Conservation (phyloP, 768 basidiomycete genomes). For the Boletus speciosus region DNA sequence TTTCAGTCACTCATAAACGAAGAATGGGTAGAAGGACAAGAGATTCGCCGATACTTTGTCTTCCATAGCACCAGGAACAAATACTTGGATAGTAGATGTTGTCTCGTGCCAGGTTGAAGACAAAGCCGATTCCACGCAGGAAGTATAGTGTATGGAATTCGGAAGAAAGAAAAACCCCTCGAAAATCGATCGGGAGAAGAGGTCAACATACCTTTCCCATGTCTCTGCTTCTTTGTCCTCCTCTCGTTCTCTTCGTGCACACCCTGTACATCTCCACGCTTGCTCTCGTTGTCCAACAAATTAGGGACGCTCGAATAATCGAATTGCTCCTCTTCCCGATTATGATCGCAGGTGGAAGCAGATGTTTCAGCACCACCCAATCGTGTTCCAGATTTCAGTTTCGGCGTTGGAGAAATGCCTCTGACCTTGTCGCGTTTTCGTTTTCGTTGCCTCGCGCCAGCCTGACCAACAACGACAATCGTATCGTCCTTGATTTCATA, state of each 20-base stretch:
- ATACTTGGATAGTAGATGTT: background rate
- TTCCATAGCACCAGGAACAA: background rate
- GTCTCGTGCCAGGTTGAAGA: slow-evolving; percentile 2
- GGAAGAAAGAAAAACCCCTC: background rate
- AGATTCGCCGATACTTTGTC: slow-evolving; percentile 5
- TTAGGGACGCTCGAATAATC: slow-evolving; percentile 71
- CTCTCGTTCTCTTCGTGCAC: slow-evolving; percentile 30
- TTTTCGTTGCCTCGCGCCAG: slow-evolving; percentile 63
- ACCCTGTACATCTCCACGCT: slow-evolving; percentile 20
- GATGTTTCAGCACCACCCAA: slow-evolving; percentile 2
- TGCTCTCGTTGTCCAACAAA: slow-evolving; percentile 58
- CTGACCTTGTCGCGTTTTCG: slow-evolving; percentile 32
- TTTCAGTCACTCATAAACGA: slow-evolving; percentile 1
- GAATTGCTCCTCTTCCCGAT: slow-evolving; percentile 45
- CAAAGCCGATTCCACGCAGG: slow-evolving; percentile 5
- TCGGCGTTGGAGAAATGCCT: background rate
- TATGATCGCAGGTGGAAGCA: slow-evolving; percentile 7
- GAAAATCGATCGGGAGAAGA: background rate
- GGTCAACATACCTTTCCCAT: slow-evolving; percentile 35
- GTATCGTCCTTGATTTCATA: slow-evolving; percentile 48
- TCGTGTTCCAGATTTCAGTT: slow-evolving; percentile 1
- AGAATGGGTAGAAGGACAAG: background rate
- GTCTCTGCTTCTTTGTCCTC: slow-evolving; percentile 53
- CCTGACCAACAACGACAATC: slow-evolving; percentile 70
- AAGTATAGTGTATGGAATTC: background rate